These are phyloP conservation scores for Fusarium sacchari DNA, from an alignment of 2,329 filamentous ascomycete species.

Conservation along the genomic window DNA sequence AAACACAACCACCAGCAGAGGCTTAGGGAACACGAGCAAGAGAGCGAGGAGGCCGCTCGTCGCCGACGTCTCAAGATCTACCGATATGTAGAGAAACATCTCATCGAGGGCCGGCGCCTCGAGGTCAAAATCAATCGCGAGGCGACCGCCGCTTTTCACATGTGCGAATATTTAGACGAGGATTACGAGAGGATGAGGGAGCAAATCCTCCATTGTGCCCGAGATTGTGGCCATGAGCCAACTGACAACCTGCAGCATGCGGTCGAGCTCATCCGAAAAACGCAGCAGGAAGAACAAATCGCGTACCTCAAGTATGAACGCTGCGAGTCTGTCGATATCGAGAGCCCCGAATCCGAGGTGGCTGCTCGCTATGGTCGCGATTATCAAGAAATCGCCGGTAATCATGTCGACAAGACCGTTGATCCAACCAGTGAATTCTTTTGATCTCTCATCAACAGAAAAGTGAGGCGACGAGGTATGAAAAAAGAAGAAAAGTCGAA, in stretches of 20 bases:
- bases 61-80: slow-evolving; percentile 1
- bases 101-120: neutral
- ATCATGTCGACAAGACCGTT: neutral
- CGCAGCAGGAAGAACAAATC: neutral
- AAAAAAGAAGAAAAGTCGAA: neutral
- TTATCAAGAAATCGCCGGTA: neutral
- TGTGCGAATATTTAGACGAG: neutral
- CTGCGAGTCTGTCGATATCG: neutral
- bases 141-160: neutral
- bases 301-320: neutral
- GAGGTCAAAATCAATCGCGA: neutral
- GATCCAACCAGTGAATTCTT: neutral
- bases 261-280: neutral
- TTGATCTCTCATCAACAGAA: neutral
- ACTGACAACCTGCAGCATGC: neutral
- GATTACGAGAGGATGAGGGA: neutral
- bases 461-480: neutral
- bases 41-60: neutral
- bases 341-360: slow-evolving; percentile 4
- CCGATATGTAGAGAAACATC: neutral
- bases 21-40: neutral
- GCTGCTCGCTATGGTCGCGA: neutral
- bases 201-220: neutral
- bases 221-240: neutral
- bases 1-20: neutral